These are phyloP conservation scores for Camelina neglecta DNA, from an alignment of 345 rosid species.

Conservation along the genomic window DNA sequence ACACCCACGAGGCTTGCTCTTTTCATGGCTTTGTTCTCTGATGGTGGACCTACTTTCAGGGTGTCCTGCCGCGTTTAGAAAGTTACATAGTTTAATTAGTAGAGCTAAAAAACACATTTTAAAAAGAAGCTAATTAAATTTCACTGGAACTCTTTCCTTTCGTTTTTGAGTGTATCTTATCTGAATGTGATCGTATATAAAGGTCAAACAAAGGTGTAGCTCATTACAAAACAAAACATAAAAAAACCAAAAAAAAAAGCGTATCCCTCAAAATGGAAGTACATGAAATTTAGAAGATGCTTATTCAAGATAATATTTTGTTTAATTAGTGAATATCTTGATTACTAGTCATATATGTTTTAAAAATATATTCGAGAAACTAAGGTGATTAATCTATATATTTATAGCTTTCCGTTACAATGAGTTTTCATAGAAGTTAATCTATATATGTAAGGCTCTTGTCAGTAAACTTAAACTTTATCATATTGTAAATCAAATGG, in stretches of 20 bases:
- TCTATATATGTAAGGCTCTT: too few relatives aligned
- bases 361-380: background rate
- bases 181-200: background rate
- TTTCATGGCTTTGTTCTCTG: constrained; percentile 75
- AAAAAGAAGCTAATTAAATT: too few relatives aligned
- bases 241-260: background rate
- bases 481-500: too few relatives aligned
- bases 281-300: background rate
- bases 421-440: too few relatives aligned
- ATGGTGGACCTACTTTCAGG: constrained; percentile 60
- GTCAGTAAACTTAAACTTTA: too few relatives aligned
- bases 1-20: constrained; percentile 63
- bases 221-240: too few relatives aligned
- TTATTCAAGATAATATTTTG: background rate
- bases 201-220: too few relatives aligned
- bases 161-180: background rate
- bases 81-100: background rate
- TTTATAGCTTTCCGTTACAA: too few relatives aligned
- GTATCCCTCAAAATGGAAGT: background rate
- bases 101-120: background rate
- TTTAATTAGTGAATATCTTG: background rate
- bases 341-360: background rate
- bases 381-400: too few relatives aligned
- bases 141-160: background rate
- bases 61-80: constrained; percentile 54